A percentile compares a stretch with the other conserved stretches of the same genome.
Evolutionary conservation across 2,329 filamentous ascomycete genomes (phyloP).

Genomic region (Grosmannia penicillata): DNA sequence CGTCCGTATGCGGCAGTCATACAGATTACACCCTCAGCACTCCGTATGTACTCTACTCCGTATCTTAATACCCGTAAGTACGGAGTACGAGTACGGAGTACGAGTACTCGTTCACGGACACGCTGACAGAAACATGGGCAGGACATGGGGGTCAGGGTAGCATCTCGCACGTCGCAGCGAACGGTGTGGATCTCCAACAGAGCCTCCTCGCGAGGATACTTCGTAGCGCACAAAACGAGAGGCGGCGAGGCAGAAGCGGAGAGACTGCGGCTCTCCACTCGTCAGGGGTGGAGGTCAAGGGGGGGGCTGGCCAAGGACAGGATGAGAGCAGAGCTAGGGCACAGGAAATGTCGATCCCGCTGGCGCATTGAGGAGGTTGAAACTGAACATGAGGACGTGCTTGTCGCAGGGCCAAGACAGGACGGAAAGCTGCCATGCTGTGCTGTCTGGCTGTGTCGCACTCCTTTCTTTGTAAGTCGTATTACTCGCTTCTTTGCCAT

Average conservation of each 20-base stretch:
- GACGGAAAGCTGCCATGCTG: conserved; percentile 1
- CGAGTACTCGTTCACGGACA: no score
- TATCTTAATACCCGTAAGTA: no score
- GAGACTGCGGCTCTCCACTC: background rate
- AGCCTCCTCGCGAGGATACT: background rate
- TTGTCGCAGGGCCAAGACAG: conserved; percentile 13
- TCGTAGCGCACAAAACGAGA: no score
- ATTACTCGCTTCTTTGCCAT: background rate
- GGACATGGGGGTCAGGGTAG: no score
- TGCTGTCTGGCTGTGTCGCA: background rate
- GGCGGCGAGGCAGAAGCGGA: no score
- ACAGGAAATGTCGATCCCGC: conserved; percentile 16
- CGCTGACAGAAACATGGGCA: no score
- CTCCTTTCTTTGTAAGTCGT: no score
- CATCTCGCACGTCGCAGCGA: no score
- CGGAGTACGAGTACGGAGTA: no score
- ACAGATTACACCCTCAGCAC: no score
- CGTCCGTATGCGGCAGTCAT: no score
- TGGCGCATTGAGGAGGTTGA: conserved; percentile 14
- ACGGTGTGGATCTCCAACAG: conserved; percentile 6
- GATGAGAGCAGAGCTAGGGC: conserved; percentile 3
- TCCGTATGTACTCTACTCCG: no score
- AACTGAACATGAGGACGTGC: conserved; percentile 15
- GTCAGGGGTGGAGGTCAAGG: conserved; percentile 3
- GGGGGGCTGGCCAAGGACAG: background rate